Percentiles rank a stretch among this genome's conserved stretches.
These are phyloP conservation scores for Lentinula sp. DNA, from an alignment of 768 basidiomycete species.

Conservation along the genomic window DNA sequence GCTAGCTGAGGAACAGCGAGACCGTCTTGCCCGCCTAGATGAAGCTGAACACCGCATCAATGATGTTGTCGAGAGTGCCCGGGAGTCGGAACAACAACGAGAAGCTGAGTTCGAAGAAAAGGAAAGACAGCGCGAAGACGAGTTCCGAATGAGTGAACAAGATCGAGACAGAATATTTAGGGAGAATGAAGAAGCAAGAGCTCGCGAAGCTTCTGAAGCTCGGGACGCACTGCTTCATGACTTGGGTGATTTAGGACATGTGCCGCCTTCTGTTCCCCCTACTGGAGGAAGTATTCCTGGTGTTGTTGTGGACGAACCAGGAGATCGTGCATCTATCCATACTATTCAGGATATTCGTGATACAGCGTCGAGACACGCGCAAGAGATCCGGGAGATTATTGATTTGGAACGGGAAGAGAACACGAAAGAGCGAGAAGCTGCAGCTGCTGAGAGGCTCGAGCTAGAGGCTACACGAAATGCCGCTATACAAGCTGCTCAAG, in stretches of 20 bases:
- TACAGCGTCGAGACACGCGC: conserved; percentile 40
- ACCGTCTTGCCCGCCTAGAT: conserved; percentile 49
- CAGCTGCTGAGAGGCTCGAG: conserved; percentile 48
- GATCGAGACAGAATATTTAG: conserved; percentile 56
- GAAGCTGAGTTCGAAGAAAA: conserved; percentile 59
- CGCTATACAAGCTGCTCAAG: conserved; percentile 38
- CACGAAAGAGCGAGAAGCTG: conserved; percentile 46
- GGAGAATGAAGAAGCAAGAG: conserved; percentile 53
- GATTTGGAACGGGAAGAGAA: conserved; percentile 55
- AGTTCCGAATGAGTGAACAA: conserved; percentile 62
- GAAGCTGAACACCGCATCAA: conserved; percentile 48
- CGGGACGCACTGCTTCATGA: conserved; percentile 12
- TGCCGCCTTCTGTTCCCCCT: conserved; percentile 3
- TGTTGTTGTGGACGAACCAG: conserved; percentile 45
- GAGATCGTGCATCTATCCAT: conserved; percentile 2
- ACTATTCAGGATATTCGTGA: conserved; percentile 3
- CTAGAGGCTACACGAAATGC: conserved; percentile 43
- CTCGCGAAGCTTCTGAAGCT: conserved; percentile 46
- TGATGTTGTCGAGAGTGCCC: conserved; percentile 40
- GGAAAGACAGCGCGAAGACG: conserved; percentile 58
- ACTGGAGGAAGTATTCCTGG: conserved; percentile 32
- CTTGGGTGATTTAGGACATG: background rate
- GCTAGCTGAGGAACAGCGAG: conserved; percentile 40
- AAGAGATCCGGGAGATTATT: conserved; percentile 54
- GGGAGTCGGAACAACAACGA: conserved; percentile 57